These are phyloP conservation scores for Suillus subalutaceus DNA, from an alignment of 768 basidiomycete species.

Conservation along the genomic window DNA sequence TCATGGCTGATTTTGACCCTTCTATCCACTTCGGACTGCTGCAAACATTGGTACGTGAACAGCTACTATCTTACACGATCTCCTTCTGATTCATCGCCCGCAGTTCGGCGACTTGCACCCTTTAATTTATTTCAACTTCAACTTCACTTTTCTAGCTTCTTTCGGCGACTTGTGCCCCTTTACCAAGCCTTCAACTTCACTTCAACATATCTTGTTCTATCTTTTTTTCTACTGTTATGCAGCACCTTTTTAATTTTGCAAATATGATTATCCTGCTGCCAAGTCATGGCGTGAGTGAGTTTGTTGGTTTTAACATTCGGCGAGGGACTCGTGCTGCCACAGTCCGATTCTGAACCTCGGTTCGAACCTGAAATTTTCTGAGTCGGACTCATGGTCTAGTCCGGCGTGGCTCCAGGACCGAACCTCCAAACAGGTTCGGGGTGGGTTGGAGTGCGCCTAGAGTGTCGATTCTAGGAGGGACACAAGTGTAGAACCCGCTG, in stretches of 20 bases:
- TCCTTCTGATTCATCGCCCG: neutral
- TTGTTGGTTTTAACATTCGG: too few relatives aligned
- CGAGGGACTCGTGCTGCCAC: too few relatives aligned
- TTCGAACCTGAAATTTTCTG: too few relatives aligned
- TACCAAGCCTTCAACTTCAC: neutral
- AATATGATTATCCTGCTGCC: neutral
- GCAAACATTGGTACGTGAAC: neutral
- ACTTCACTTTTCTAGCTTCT: neutral
- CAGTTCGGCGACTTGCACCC: slow-evolving; percentile 1
- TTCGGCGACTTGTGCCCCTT: neutral
- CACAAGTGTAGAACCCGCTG: too few relatives aligned
- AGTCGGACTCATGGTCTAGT: too few relatives aligned
- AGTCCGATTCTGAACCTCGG: too few relatives aligned
- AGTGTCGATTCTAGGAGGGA: too few relatives aligned
- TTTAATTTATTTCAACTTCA: neutral
- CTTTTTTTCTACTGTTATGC: neutral
- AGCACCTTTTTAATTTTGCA: neutral
- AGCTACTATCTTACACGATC: neutral
- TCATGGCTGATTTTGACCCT: neutral
- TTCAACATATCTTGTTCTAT: neutral
- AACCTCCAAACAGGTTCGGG: too few relatives aligned
- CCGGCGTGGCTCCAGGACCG: too few relatives aligned
- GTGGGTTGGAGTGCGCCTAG: too few relatives aligned
- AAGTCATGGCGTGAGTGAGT: neutral
- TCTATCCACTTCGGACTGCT: neutral